phyloP scores from a whole-genome alignment of 2,329 filamentous ascomycete genomes.

The Colletotrichum somersetense region DNA sequence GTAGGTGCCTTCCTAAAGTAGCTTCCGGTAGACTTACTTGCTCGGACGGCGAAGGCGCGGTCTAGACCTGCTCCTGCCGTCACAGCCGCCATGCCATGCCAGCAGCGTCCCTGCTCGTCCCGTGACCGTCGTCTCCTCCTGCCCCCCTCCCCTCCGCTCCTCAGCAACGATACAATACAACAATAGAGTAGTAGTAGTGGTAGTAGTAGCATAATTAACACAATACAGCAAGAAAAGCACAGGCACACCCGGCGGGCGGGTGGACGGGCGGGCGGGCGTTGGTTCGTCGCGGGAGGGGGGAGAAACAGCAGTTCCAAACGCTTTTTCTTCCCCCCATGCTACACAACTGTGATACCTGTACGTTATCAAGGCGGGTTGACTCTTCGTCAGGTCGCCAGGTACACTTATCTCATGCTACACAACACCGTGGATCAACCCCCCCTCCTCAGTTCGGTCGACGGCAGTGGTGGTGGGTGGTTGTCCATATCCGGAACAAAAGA shows the following conservation, averaged over 20 bases:
- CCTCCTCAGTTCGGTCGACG: background rate
- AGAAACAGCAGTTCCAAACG: constrained; percentile 24
- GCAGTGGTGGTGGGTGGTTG: background rate
- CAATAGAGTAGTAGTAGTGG: too few species aligned
- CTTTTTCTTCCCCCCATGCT: background rate
- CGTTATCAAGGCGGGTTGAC: too few species aligned
- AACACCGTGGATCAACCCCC: background rate
- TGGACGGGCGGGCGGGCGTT: constrained; percentile 8
- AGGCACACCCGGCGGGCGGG: background rate
- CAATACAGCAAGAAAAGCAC: background rate
- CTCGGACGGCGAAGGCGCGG: constrained; percentile 9
- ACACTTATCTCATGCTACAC: too few species aligned
- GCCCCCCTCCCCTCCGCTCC: background rate
- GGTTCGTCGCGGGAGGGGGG: background rate
- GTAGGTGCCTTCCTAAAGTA: background rate
- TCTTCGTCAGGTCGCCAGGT: too few species aligned
- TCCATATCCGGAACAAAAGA: background rate
- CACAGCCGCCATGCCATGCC: constrained; percentile 1
- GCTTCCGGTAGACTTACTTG: background rate
- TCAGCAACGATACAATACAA: background rate
- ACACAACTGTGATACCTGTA: background rate
- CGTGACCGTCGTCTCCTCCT: constrained; percentile 4
- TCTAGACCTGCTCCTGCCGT: constrained; percentile 30
- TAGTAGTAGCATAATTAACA: background rate
- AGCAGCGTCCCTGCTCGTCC: constrained; percentile 29